Conservation (phyloP, 1,284 basidiomycete genomes). For the Fomitopsis pinicola region DNA sequence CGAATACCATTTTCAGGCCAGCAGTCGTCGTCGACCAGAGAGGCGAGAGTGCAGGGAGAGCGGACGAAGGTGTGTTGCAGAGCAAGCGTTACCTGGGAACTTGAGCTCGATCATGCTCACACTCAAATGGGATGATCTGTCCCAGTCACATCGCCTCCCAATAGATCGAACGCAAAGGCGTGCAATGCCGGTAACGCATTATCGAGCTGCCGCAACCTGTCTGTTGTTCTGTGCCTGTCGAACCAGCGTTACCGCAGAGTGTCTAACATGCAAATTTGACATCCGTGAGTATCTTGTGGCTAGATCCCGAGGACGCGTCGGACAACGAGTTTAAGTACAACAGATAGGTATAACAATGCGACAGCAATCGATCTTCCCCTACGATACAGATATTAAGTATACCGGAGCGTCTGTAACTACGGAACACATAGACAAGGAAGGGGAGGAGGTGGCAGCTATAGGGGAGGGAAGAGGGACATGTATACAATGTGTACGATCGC, state of each 20-base stretch:
- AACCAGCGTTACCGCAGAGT: background rate
- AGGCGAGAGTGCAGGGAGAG: background rate
- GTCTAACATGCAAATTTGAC: background rate
- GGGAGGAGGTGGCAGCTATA: background rate
- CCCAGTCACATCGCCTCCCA: too few species aligned
- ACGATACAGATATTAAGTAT: conserved; percentile 15
- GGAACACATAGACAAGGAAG: background rate
- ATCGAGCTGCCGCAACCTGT: too few species aligned
- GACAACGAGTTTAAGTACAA: conserved; percentile 8
- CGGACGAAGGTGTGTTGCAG: background rate
- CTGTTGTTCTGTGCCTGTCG: background rate
- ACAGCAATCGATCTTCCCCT: conserved; percentile 12
- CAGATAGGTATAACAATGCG: conserved; percentile 11
- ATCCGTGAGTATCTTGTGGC: background rate
- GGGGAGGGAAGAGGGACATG: background rate
- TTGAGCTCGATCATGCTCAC: background rate
- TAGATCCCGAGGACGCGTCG: background rate
- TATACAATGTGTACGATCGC: conserved; percentile 7
- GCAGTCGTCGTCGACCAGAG: background rate
- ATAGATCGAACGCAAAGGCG: too few species aligned
- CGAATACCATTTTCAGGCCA: conserved; percentile 39
- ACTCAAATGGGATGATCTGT: too few species aligned
- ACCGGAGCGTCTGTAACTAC: conserved; percentile 5
- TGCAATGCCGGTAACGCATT: too few species aligned
- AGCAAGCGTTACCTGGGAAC: background rate